These are phyloP conservation scores for Pleurotus pulmonarius DNA, from an alignment of 768 basidiomycete genomes.

Conservation along the genomic window DNA sequence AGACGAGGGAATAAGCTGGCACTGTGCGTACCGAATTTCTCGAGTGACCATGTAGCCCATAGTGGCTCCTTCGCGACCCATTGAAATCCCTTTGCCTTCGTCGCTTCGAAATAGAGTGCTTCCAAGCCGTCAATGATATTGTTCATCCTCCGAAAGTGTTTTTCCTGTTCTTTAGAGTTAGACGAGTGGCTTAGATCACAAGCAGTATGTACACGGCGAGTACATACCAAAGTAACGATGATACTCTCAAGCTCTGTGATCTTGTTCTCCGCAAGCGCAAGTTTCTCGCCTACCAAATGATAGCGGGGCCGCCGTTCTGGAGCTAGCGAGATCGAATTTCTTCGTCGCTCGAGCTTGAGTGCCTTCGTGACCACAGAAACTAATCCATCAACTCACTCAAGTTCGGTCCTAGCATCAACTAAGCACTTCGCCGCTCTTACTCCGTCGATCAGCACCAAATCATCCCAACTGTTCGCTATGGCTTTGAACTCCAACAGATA, in stretches of 20 bases:
- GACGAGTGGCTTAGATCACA: too few relatives aligned
- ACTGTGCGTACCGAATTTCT: slow-evolving; percentile 63
- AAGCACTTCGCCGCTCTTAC: slow-evolving; percentile 68
- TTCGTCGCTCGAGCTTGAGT: slow-evolving; percentile 18
- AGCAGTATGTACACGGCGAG: too few relatives aligned
- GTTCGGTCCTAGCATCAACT: slow-evolving; percentile 76
- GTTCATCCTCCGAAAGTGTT: slow-evolving; percentile 67
- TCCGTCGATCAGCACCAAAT: slow-evolving; percentile 76
- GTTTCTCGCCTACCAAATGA: slow-evolving; percentile 60
- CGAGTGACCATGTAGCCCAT: slow-evolving; percentile 81
- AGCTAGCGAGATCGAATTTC: slow-evolving; percentile 60
- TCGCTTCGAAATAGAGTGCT: slow-evolving; percentile 59
- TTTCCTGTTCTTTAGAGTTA: slow-evolving; percentile 42
- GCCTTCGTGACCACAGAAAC: background rate
- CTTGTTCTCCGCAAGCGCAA: slow-evolving; percentile 63
- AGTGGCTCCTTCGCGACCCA: slow-evolving; percentile 72
- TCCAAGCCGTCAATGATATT: slow-evolving; percentile 63
- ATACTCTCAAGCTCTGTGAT: slow-evolving; percentile 57
- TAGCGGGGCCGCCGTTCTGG: slow-evolving; percentile 54
- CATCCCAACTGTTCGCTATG: slow-evolving; percentile 75
- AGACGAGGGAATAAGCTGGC: too few relatives aligned
- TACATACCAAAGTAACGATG: slow-evolving; percentile 43
- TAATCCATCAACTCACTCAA: slow-evolving; percentile 57
- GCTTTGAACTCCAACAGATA: slow-evolving; percentile 64
- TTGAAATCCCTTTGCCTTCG: slow-evolving; percentile 64